Conservation (phyloP, 805 yeast species). For the Blastobotrys muscicola region DNA sequence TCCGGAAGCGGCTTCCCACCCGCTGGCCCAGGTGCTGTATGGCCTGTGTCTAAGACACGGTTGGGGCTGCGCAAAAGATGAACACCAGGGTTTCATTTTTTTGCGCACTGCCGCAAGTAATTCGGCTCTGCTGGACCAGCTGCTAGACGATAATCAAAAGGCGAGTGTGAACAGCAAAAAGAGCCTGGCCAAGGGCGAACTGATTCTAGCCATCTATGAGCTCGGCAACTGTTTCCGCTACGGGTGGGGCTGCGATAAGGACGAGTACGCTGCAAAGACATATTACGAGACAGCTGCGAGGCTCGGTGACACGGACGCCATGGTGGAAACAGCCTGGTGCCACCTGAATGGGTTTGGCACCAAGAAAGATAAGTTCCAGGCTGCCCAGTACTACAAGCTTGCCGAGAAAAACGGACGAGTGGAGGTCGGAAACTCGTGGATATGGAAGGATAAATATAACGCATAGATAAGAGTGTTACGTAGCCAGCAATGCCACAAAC, state of each 20-base stretch:
- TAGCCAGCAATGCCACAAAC: neutral
- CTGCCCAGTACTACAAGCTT: conserved; percentile 26
- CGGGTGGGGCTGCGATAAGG: conserved; percentile 26
- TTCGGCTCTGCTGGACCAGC: conserved; percentile 16
- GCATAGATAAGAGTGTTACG: neutral
- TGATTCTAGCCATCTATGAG: conserved; percentile 23
- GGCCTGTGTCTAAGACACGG: conserved; percentile 26
- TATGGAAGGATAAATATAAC: conserved; percentile 25
- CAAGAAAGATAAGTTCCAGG: conserved; percentile 22
- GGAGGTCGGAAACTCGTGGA: conserved; percentile 30
- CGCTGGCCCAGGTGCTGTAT: conserved; percentile 25
- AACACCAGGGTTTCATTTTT: conserved; percentile 17
- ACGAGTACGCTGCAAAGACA: conserved; percentile 19
- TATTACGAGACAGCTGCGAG: conserved; percentile 26
- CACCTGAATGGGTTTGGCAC: conserved; percentile 22
- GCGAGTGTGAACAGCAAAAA: conserved; percentile 6
- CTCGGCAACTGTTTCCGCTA: conserved; percentile 25
- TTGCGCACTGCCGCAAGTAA: conserved; percentile 20
- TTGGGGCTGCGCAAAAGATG: conserved; percentile 22
- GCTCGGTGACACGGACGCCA: conserved; percentile 26
- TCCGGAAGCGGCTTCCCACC: conserved; percentile 16
- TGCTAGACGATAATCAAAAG: conserved; percentile 11
- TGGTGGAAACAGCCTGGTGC: conserved; percentile 24
- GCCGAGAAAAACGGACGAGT: conserved; percentile 22
- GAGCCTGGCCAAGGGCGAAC: conserved; percentile 16